Percentiles rank a stretch among this genome's conserved stretches.
These are phyloP conservation scores for Leccinum pachyderme DNA, from an alignment of 1,284 basidiomycete genomes.

Conservation along the genomic window DNA sequence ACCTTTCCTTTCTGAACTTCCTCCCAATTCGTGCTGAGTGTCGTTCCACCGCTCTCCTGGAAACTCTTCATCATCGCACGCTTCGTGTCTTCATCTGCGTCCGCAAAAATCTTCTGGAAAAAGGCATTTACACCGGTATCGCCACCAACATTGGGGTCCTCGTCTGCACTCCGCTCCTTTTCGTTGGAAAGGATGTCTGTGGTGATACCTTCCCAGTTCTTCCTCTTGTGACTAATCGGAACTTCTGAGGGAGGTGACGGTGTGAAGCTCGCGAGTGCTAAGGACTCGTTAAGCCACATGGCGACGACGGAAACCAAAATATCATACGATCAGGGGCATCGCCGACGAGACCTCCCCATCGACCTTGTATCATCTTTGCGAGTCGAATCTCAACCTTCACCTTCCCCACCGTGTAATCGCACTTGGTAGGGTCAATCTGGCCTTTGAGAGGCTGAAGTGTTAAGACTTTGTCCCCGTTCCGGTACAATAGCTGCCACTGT, in stretches of 20 bases:
- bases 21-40: conserved; percentile 91
- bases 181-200: conserved; percentile 60
- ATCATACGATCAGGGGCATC: conserved; percentile 70
- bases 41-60: conserved; percentile 87
- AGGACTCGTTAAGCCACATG: neutral
- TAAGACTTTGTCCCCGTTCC: conserved; percentile 61
- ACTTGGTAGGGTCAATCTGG: conserved; percentile 66
- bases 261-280: conserved; percentile 32
- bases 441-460: conserved; percentile 77
- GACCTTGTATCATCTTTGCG: conserved; percentile 56
- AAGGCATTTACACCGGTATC: conserved; percentile 75
- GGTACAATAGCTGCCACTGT: conserved; percentile 51
- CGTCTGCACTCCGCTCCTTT: conserved; percentile 57
- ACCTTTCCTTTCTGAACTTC: conserved; percentile 72
- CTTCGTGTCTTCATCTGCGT: conserved; percentile 85
- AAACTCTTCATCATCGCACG: conserved; percentile 97
- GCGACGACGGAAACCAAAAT: neutral
- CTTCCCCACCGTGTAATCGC: conserved; percentile 69
- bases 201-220: conserved; percentile 85
- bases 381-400: conserved; percentile 82
- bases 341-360: conserved; percentile 78
- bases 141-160: conserved; percentile 83
- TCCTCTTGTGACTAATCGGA: conserved; percentile 43
- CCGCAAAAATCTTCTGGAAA: conserved; percentile 83
- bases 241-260: conserved; percentile 35